A percentile compares a stretch with the other conserved stretches of the same genome.
phyloP scores from a whole-genome alignment of 2,329 filamentous ascomycete species.

The Aspergillus sp. region DNA sequence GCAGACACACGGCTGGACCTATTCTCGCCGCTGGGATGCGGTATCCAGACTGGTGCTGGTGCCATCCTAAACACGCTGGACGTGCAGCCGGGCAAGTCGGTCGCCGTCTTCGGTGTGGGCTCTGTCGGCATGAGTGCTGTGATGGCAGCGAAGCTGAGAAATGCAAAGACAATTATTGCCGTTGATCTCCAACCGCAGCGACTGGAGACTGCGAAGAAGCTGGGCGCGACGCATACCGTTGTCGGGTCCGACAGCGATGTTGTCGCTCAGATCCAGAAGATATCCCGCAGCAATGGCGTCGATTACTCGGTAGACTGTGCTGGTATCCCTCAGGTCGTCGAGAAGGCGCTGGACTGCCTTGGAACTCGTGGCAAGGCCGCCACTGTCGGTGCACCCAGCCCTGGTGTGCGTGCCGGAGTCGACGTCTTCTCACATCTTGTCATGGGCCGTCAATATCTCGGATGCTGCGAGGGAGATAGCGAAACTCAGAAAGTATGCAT shows the following conservation, averaged over 20 bases:
- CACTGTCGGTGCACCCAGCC: slow-evolving; percentile 19
- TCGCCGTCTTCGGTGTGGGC: slow-evolving; percentile 33
- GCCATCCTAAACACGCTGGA: slow-evolving; percentile 26
- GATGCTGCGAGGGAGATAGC: slow-evolving; percentile 22
- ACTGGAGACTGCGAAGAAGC: slow-evolving; percentile 22
- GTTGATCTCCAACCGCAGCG: slow-evolving; percentile 24
- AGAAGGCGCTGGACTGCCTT: slow-evolving; percentile 21
- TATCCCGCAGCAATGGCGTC: slow-evolving; percentile 5
- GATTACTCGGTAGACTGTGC: slow-evolving; percentile 23
- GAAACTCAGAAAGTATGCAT: slow-evolving; percentile 18
- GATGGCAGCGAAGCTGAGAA: slow-evolving; percentile 31
- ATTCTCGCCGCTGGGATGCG: slow-evolving; percentile 27
- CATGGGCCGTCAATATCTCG: slow-evolving; percentile 21
- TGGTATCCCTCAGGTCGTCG: slow-evolving; percentile 18
- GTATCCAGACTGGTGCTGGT: slow-evolving; percentile 32
- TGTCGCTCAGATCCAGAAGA: slow-evolving; percentile 9
- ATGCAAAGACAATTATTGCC: slow-evolving; percentile 24
- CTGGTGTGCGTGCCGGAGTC: slow-evolving; percentile 13
- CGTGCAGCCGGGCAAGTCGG: slow-evolving; percentile 12
- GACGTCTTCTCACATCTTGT: slow-evolving; percentile 21
- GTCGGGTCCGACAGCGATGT: slow-evolving; percentile 10
- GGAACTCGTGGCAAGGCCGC: slow-evolving; percentile 18
- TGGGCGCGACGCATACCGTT: slow-evolving; percentile 30
- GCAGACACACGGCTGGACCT: slow-evolving; percentile 18
- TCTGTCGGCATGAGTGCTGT: slow-evolving; percentile 34